These are phyloP conservation scores for Chrysosporium queenslandicum DNA, from an alignment of 2,329 filamentous ascomycete genomes.

Conservation along the genomic window DNA sequence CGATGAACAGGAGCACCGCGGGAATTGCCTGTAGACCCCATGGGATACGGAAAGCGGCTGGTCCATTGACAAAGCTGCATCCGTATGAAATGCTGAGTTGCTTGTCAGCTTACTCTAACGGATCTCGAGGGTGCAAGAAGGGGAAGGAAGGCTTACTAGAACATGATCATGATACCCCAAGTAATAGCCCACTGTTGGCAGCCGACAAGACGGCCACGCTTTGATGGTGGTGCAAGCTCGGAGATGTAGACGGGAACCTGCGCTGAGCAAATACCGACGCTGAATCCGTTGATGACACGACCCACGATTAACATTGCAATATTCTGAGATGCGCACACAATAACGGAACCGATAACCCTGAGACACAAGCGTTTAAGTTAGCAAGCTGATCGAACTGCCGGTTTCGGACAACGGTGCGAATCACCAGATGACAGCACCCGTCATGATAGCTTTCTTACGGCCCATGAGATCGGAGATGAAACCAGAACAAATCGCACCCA, in stretches of 20 bases:
- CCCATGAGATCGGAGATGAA: slow-evolving; percentile 30
- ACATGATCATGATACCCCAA: slow-evolving; percentile 47
- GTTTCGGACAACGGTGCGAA: slow-evolving; percentile 14
- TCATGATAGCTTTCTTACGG: slow-evolving; percentile 42
- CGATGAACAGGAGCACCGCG: slow-evolving; percentile 47
- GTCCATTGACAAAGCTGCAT: slow-evolving; percentile 47
- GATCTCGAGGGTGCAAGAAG: neutral
- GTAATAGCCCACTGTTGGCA: slow-evolving; percentile 38
- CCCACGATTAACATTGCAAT: slow-evolving; percentile 48
- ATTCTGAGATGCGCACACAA: slow-evolving; percentile 54
- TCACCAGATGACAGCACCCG: slow-evolving; percentile 44
- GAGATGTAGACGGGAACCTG: slow-evolving; percentile 35
- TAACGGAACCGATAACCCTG: slow-evolving; percentile 46
- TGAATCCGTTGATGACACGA: slow-evolving; percentile 35
- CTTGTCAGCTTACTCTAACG: no score
- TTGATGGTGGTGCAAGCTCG: slow-evolving; percentile 33
- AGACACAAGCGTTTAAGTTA: neutral
- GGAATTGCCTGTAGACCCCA: slow-evolving; percentile 58
- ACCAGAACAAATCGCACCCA: slow-evolving; percentile 45
- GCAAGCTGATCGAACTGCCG: neutral
- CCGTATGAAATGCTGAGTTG: slow-evolving; percentile 44
- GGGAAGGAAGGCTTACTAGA: slow-evolving; percentile 38
- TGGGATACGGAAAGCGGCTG: slow-evolving; percentile 52
- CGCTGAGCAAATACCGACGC: slow-evolving; percentile 35
- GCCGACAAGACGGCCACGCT: slow-evolving; percentile 35